Conservation (phyloP, 768 basidiomycete species). For the Leccinum subtestaceum region DNA sequence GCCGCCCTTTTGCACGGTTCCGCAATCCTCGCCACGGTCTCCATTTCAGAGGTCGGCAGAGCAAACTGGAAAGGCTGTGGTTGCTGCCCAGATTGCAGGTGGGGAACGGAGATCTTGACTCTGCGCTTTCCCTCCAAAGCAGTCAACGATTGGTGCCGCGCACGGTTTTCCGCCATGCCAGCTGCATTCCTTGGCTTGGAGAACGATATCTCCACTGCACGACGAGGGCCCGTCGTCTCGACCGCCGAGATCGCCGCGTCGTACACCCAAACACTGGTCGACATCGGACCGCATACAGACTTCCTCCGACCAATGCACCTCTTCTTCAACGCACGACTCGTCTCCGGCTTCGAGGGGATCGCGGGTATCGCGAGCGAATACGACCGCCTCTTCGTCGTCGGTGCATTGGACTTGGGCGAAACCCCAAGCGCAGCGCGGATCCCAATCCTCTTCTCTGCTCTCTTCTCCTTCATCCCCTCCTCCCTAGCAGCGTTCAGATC, state of each 20-base stretch:
- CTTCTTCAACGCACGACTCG: slow-evolving; percentile 47
- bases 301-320: slow-evolving; percentile 53
- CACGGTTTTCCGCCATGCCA: slow-evolving; percentile 6
- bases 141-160: slow-evolving; percentile 26
- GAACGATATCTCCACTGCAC: slow-evolving; percentile 23
- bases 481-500: slow-evolving; percentile 17
- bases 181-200: slow-evolving; percentile 3
- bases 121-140: slow-evolving; percentile 19
- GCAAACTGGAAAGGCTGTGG: not conserved
- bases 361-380: not conserved
- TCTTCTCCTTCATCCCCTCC: slow-evolving; percentile 18
- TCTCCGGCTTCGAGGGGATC: slow-evolving; percentile 10
- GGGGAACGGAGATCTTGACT: slow-evolving; percentile 20
- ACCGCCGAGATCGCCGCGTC: slow-evolving; percentile 46
- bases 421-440: slow-evolving; percentile 28
- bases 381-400: not conserved
- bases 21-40: not conserved
- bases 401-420: slow-evolving; percentile 16
- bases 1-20: slow-evolving; percentile 8
- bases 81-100: not conserved
- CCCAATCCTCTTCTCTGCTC: slow-evolving; percentile 12
- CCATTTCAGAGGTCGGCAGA: not conserved
- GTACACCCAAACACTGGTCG: slow-evolving; percentile 45
- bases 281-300: slow-evolving; percentile 37
- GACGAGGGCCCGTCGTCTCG: slow-evolving; percentile 29